Percentiles rank a stretch among this genome's conserved stretches.
phyloP scores from a whole-genome alignment of 305 asterid species.

The Fraxinus floribunda region DNA sequence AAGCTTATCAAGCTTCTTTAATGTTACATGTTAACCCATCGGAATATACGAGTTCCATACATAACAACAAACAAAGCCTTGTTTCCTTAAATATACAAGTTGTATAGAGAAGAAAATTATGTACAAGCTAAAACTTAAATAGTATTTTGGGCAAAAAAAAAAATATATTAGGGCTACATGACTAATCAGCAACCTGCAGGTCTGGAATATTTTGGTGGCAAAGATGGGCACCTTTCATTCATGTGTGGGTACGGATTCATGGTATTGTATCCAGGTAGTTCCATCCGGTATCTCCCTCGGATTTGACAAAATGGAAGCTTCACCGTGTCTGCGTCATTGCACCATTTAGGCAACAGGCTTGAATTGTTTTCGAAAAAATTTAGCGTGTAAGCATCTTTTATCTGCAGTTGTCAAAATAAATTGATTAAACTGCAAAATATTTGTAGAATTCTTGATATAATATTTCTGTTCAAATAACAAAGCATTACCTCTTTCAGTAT shows the following conservation, averaged over 20 bases:
- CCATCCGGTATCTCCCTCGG: constrained; percentile 80
- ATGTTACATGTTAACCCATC: constrained; percentile 8
- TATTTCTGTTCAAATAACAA: neutral
- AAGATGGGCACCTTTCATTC: constrained; percentile 88
- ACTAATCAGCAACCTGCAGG: constrained; percentile 57
- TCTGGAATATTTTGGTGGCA: constrained; percentile 70
- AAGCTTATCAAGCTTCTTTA: neutral
- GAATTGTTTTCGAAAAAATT: constrained; percentile 43
- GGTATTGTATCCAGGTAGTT: constrained; percentile 76
- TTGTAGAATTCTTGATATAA: neutral
- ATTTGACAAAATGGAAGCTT: constrained; percentile 76
- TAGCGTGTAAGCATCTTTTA: constrained; percentile 46
- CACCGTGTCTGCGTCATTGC: constrained; percentile 47
- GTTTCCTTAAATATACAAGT: constrained; percentile 16
- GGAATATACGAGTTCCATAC: constrained; percentile 13
- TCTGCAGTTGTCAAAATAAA: constrained; percentile 34
- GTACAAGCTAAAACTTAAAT: constrained; percentile 18
- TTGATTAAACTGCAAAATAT: neutral
- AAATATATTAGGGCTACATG: neutral
- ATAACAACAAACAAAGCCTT: neutral
- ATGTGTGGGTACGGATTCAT: constrained; percentile 72
- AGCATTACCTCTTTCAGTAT: neutral
- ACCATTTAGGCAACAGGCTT: constrained; percentile 49
- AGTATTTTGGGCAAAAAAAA: neutral
- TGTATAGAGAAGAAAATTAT: neutral